Evolutionary conservation across 1,139 yeast species (phyloP), one percentile per base, ranked within the genome.

Genomic region (Yamadazyma diospyri): DNA sequence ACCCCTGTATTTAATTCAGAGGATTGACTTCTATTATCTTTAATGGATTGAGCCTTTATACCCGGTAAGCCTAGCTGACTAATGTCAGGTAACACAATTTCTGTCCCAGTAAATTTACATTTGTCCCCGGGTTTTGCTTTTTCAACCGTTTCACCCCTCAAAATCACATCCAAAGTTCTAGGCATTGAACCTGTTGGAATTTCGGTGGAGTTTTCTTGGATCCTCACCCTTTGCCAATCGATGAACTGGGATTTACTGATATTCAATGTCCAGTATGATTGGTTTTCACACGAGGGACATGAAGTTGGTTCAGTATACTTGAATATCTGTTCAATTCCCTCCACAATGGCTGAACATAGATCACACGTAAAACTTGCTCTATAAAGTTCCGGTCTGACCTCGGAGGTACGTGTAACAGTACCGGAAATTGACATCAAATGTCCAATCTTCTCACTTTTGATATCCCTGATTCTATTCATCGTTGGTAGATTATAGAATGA

Each of bases 141-240:
- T 56, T 92, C 99, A 6, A 94, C 98, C 33, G 88, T 74, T 48
- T 92, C 97, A 29, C 98, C 98, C 50, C 98, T 73, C 36, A 92
- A 64, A 36, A 92, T 84, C 17, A 92, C 94, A 57, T 92, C 98
- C 46, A 92, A 63, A 7, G 97, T 92, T 57, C 99, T 76, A 23
- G 99, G 99, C 99, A 92, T 92, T 2, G 97, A 87, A 19, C 99
- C 99, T 0, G 97, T 88, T 17, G 99, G 99, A 39, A 92, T 92
- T 60, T 92, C 98, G 48, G 73, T 84, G 11, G 97, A 78, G 52
- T 92, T 94, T 55, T 92, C 99, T 57, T 92, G 99, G 41, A 92
- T 84, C 46, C 98, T 75, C 16, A 89, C 94, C 47, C 86, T 84
- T 60, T 92, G 99, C 99, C 99, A 92, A 65, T 92, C 98, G 42